phyloP scores from a whole-genome alignment of 139 green algal species.

The Spirogloea muscicola region DNA sequence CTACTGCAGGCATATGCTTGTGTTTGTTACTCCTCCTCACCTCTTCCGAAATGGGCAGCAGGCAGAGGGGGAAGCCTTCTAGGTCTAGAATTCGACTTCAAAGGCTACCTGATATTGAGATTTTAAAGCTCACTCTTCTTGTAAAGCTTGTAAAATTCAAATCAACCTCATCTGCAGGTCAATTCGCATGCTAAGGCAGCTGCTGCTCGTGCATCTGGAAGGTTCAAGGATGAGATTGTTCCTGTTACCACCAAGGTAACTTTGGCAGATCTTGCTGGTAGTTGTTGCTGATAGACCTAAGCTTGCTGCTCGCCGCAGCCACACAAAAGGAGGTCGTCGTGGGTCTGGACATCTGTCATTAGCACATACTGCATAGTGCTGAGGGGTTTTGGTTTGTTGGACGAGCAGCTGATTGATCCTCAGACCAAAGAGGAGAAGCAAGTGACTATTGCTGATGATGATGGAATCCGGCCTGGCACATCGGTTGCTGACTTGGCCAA shows the following conservation, averaged over 20 bases:
- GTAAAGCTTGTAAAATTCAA: neutral
- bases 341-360: no score
- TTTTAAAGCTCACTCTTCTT: neutral
- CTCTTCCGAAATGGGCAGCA: neutral
- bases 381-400: neutral
- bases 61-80: neutral
- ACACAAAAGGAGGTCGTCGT: no score
- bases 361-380: neutral
- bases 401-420: conserved; percentile 52
- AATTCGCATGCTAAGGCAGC: conserved; percentile 78
- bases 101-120: neutral
- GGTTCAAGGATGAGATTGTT: conserved; percentile 93
- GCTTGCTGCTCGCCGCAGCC: neutral
- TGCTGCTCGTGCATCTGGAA: conserved; percentile 68
- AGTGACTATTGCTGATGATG: conserved; percentile 76
- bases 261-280: neutral
- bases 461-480: conserved; percentile 80
- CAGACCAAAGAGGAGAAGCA: conserved; percentile 73
- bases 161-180: conserved; percentile 34
- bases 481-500: conserved; percentile 64
- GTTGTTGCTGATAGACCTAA: neutral
- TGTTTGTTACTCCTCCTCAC: neutral
- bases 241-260: conserved; percentile 81
- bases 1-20: neutral
- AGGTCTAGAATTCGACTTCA: neutral